These are phyloP conservation scores for Plasmodium cynomolgi DNA, from an alignment of 169 alveolate genomes.

Conservation along the genomic window DNA sequence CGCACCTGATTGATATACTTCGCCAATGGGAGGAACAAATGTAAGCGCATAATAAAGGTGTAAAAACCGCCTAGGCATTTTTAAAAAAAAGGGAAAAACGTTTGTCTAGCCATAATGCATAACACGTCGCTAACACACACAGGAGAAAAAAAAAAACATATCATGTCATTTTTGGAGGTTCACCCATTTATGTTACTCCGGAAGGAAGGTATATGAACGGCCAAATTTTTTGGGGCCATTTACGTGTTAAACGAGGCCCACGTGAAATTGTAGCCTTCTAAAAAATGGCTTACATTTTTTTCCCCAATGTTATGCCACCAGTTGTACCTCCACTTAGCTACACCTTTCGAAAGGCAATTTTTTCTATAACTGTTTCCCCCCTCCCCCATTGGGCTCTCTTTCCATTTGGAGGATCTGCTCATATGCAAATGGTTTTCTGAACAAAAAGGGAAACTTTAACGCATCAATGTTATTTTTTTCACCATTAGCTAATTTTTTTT, in stretches of 20 bases:
- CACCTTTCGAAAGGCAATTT: not conserved
- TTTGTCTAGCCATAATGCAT: not conserved
- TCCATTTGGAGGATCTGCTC: not conserved
- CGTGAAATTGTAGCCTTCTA: not conserved
- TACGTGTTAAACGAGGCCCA: not conserved
- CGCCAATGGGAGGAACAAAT: not conserved
- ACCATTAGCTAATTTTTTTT: not conserved
- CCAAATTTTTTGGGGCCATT: not conserved
- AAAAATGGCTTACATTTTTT: not conserved
- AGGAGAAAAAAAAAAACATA: not conserved
- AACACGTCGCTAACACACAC: not conserved
- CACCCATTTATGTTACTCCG: not conserved
- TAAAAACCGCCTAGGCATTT: not conserved
- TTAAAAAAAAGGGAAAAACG: not conserved
- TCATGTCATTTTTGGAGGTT: not conserved
- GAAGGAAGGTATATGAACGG: not conserved
- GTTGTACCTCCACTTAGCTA: not conserved
- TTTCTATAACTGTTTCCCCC: not conserved
- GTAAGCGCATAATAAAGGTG: not conserved
- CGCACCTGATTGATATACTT: not conserved
- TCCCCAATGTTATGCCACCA: not conserved
- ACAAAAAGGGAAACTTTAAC: not conserved
- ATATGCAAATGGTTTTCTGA: not conserved
- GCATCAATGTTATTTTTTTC: not conserved
- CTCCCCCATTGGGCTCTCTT: not conserved